Base-by-base conservation (phyloP, 2,329 filamentous ascomycete genomes). In the Aspergillus fischeri region DNA sequence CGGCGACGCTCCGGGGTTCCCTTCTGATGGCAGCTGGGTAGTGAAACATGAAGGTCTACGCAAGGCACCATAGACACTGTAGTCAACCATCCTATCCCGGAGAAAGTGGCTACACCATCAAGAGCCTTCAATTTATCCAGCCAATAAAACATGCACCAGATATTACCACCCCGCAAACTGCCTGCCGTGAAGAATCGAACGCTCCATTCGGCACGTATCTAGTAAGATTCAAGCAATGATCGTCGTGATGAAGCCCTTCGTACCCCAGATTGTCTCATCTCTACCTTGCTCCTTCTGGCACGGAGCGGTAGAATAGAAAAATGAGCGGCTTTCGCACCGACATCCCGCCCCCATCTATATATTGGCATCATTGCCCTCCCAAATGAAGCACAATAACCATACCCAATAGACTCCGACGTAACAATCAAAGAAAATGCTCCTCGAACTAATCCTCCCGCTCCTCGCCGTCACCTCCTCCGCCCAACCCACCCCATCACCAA, bases 1-100 rank as follows among this genome's bases (percentile, higher is more conserved):
- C 7, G 51, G 51, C 7, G 38, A 58, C 14, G 35, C 60, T 9
- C 60, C 60, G 1, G 60, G 60, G 3, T 62, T 62, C 11, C 60
- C 60, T 8, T 21, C 41, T 1, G 55, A 60, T 20, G 58, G 58
- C 2, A 54, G 52, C 6, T 62, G 60, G 60, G 42, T 53, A 2
- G 53, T 62, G 1, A 55, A 51, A 10, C 49, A 62, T 45, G 60
- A 62, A 48, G 60, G 55, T 10, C 35, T 62, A 3, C 24, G 29
- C 3, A 58, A 55, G n/a, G 60, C 60, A 21, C 49, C 53, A 10
- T 56, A 42, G 38, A 54, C 21, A 25, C 32, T 35, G 42, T 21
- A 20, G 5, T 32, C 55, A 25, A 44, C 52, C 11, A 48, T 17
- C 32, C 14, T 38, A 7, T 7, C 6, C 14, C 14, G 32, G 32